phyloP scores from a whole-genome alignment of 805 yeast species.

The Isabelozyma pseudorhagii region DNA sequence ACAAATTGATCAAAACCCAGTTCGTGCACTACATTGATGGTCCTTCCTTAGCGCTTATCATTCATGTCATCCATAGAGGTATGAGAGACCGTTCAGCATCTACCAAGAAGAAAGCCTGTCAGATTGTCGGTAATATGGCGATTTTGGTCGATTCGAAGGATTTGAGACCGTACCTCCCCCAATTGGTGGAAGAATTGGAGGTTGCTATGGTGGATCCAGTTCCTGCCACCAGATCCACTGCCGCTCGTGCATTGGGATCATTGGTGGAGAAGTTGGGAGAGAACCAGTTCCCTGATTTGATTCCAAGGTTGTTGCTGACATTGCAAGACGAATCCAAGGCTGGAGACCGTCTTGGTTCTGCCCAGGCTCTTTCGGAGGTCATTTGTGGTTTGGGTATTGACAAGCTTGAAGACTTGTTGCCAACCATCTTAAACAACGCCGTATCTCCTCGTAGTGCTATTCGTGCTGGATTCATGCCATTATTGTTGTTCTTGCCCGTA shows the following conservation, averaged over 20 bases:
- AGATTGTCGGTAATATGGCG: constrained; percentile 98
- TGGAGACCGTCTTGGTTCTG: constrained; percentile 95
- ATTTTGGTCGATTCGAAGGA: constrained; percentile 88
- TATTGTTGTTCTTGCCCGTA: constrained; percentile 85
- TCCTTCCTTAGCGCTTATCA: constrained; percentile 91
- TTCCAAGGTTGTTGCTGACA: constrained; percentile 73
- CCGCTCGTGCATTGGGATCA: constrained; percentile 95
- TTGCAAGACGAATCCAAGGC: constrained; percentile 73
- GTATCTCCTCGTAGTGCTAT: constrained; percentile 62
- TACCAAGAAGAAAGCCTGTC: constrained; percentile 91
- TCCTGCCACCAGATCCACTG: constrained; percentile 94
- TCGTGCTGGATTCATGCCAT: constrained; percentile 90
- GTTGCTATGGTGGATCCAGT: constrained; percentile 98
- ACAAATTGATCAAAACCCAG: constrained; percentile 81
- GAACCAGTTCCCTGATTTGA: constrained; percentile 87
- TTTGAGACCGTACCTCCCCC: constrained; percentile 75
- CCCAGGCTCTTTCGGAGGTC: constrained; percentile 94
- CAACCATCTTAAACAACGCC: constrained; percentile 72
- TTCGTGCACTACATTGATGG: constrained; percentile 98
- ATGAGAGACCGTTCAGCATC: constrained; percentile 92
- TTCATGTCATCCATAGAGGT: constrained; percentile 94
- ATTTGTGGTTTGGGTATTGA: constrained; percentile 85
- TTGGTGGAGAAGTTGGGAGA: constrained; percentile 96
- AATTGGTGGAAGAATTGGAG: constrained; percentile 78
- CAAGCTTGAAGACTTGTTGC: constrained; percentile 86